Evolutionary conservation across 208 protist species (phyloP).

Genomic region (Porcisia deanei): DNA sequence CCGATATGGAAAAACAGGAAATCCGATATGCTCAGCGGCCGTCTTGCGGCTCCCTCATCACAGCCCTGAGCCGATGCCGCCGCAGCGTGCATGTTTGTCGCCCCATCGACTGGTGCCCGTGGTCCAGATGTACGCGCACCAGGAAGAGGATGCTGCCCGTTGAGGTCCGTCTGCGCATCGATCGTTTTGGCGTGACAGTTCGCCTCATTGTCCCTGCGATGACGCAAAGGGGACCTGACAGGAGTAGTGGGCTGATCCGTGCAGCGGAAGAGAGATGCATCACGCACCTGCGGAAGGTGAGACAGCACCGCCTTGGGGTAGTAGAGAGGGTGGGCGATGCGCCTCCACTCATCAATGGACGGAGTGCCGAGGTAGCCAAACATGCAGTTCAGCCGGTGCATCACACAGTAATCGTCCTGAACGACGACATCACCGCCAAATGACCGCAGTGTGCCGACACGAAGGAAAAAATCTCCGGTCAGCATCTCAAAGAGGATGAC

Average conservation of each 20-base stretch:
- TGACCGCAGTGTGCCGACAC: slow-evolving; percentile 86
- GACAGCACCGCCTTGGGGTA: slow-evolving; percentile 91
- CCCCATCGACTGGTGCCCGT: neutral
- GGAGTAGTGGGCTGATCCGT: neutral
- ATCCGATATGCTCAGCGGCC: slow-evolving; percentile 1
- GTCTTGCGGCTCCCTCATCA: neutral
- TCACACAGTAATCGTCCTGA: slow-evolving; percentile 60
- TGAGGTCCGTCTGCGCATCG: neutral
- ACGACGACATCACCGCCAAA: slow-evolving; percentile 75
- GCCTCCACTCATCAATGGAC: slow-evolving; percentile 92
- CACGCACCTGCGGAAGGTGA: slow-evolving; percentile 60
- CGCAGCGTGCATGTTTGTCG: neutral
- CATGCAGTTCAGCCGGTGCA: slow-evolving; percentile 95
- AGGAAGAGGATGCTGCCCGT: neutral
- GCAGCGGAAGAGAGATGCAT: slow-evolving; percentile 23
- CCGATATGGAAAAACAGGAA: slow-evolving; percentile 31
- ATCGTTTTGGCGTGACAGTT: slow-evolving; percentile 1
- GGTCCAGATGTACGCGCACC: neutral
- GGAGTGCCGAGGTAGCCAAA: slow-evolving; percentile 95
- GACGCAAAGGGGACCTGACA: neutral
- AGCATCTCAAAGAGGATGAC: slow-evolving; percentile 91
- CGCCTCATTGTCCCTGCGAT: slow-evolving; percentile 15
- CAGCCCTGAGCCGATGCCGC: neutral
- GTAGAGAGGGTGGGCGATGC: slow-evolving; percentile 95
- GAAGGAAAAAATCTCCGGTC: slow-evolving; percentile 92